phyloP scores from a whole-genome alignment of 176 grass and related monocot genomes.

The Carex scoparia region DNA sequence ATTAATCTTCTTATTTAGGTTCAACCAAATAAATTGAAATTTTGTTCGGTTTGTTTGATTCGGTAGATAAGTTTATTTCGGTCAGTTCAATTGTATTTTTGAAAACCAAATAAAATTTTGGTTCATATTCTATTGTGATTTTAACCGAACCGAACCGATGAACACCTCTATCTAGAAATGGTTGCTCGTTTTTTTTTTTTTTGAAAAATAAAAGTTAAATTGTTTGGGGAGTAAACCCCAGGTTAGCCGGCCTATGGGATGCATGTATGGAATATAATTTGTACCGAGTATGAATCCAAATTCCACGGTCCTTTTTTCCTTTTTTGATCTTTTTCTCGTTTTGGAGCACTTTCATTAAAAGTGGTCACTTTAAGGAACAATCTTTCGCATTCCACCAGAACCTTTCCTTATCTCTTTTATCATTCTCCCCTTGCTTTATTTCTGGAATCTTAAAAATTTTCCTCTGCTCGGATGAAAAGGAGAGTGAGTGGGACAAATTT shows the following conservation, averaged over 20 bases:
- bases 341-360: slow-evolving; percentile 8
- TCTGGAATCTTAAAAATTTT: slow-evolving; percentile 20
- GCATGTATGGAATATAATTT: background rate
- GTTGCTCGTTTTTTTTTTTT: too few species aligned
- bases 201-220: background rate
- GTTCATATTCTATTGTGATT: too few species aligned
- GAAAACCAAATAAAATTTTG: too few species aligned
- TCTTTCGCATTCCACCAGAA: slow-evolving; percentile 12
- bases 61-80: too few species aligned
- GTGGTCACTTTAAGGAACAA: slow-evolving; percentile 21
- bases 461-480: background rate
- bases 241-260: background rate
- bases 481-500: slow-evolving; percentile 18
- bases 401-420: slow-evolving; percentile 20
- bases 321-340: background rate
- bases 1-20: too few species aligned
- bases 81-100: too few species aligned
- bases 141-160: too few species aligned
- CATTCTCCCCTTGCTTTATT: slow-evolving; percentile 20
- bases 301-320: background rate
- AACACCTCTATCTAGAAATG: too few species aligned
- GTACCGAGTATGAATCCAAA: background rate
- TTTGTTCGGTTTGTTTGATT: too few species aligned
- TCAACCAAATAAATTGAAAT: too few species aligned
- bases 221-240: background rate